Conservation (phyloP, 2,329 filamentous ascomycete species). For the Aspergillus glaucus region DNA sequence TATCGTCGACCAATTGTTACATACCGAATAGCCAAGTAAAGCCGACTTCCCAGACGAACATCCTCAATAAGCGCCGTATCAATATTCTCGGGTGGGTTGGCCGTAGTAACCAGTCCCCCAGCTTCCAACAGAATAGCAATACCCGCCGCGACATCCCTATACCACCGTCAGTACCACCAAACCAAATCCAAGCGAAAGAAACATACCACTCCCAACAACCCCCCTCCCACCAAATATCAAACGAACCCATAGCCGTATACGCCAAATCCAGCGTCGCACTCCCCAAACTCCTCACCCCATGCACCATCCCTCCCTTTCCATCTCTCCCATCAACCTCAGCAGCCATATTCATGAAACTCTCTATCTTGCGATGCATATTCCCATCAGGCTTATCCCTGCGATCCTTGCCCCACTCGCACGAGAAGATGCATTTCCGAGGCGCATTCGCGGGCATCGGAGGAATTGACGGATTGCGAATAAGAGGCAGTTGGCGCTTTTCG, state of each 20-base stretch:
- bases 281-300: slow-evolving; percentile 66
- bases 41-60: slow-evolving; percentile 57
- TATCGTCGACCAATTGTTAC: slow-evolving; percentile 5
- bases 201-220: slow-evolving; percentile 72
- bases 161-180: slow-evolving; percentile 1
- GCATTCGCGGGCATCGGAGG: slow-evolving; percentile 59
- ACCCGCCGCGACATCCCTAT: slow-evolving; percentile 65
- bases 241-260: slow-evolving; percentile 67
- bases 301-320: slow-evolving; percentile 71
- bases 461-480: slow-evolving; percentile 54
- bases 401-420: slow-evolving; percentile 76
- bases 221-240: slow-evolving; percentile 80
- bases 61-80: slow-evolving; percentile 53
- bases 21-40: slow-evolving; percentile 66
- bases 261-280: slow-evolving; percentile 69
- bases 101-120: slow-evolving; percentile 66
- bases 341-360: slow-evolving; percentile 71
- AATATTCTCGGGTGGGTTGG: slow-evolving; percentile 59
- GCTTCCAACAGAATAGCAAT: slow-evolving; percentile 68
- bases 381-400: slow-evolving; percentile 59
- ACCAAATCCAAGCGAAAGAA: not conserved
- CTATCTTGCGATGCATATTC: slow-evolving; percentile 65
- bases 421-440: slow-evolving; percentile 64
- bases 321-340: slow-evolving; percentile 56
- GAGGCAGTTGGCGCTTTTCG: slow-evolving; percentile 56